A percentile compares a stretch with the other conserved stretches of the same genome.
Evolutionary conservation across 495 filamentous ascomycete genomes (phyloP).

Genomic region (Coniosporium apollinis): DNA sequence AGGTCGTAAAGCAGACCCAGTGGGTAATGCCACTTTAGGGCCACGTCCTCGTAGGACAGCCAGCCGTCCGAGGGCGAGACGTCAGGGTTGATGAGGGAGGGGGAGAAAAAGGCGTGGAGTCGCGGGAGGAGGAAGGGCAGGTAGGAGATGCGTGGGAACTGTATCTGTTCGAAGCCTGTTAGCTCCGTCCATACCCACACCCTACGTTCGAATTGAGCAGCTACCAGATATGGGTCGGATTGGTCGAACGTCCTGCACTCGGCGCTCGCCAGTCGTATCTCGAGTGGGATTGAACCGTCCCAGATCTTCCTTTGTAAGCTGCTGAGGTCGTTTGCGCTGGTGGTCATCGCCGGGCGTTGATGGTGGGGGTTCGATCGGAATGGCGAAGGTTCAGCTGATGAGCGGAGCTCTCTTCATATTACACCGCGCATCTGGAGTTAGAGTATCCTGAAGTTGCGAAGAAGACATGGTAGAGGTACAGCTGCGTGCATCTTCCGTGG

Average conservation of each 20-base stretch:
- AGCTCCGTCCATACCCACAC: neutral
- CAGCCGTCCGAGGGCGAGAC: slow-evolving; percentile 44
- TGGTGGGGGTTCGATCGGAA: too few relatives aligned
- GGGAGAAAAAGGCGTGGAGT: slow-evolving; percentile 58
- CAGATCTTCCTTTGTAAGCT: slow-evolving; percentile 23
- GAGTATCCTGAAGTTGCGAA: too few relatives aligned
- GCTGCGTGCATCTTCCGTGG: too few relatives aligned
- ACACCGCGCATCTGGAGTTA: too few relatives aligned
- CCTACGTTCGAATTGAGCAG: slow-evolving; percentile 1
- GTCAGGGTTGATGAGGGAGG: slow-evolving; percentile 50
- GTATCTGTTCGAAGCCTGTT: slow-evolving; percentile 25
- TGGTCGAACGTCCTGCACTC: slow-evolving; percentile 25
- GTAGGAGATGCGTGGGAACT: slow-evolving; percentile 53
- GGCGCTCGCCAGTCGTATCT: slow-evolving; percentile 19
- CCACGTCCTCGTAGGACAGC: slow-evolving; percentile 59
- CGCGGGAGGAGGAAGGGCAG: slow-evolving; percentile 61
- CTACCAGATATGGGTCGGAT: slow-evolving; percentile 22
- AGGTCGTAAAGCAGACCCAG: slow-evolving; percentile 81
- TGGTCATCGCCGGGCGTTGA: too few relatives aligned
- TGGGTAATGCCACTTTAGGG: slow-evolving; percentile 78
- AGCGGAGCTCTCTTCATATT: too few relatives aligned
- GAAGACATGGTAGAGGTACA: too few relatives aligned
- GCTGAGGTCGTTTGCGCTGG: too few relatives aligned
- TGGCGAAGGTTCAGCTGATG: too few relatives aligned
- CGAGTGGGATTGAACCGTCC: slow-evolving; percentile 23